Conservation (phyloP, 2,329 filamentous ascomycete genomes). For the Calonectria henricotiae region DNA sequence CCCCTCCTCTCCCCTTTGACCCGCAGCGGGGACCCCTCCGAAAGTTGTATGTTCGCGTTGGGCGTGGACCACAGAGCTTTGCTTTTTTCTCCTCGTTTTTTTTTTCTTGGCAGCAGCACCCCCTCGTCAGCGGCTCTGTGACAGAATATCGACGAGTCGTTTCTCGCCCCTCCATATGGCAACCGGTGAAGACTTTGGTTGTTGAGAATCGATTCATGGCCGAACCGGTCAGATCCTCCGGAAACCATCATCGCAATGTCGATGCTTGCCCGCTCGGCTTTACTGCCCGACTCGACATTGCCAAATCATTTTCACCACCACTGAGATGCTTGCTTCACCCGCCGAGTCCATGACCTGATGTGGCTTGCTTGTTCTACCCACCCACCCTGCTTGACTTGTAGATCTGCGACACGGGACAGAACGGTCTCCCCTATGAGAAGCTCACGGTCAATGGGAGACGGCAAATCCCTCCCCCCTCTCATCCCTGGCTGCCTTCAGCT, state of each 20-base stretch:
- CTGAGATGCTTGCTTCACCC: conserved; percentile 31
- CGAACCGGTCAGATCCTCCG: background rate
- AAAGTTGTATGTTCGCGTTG: conserved; percentile 15
- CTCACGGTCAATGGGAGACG: conserved; percentile 6
- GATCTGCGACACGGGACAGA: conserved; percentile 35
- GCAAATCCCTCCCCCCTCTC: background rate
- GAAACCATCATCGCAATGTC: background rate
- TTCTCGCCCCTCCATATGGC: conserved; percentile 26
- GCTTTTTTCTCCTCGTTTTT: conserved; percentile 27
- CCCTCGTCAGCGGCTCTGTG: conserved; percentile 21
- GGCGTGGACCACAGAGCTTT: conserved; percentile 8
- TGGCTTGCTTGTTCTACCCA: conserved; percentile 42
- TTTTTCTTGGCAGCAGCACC: conserved; percentile 13
- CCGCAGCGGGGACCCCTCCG: conserved; percentile 38
- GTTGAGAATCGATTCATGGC: conserved; percentile 26
- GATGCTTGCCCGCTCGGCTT: conserved; percentile 2
- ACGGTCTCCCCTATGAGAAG: conserved; percentile 20
- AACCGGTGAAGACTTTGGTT: conserved; percentile 26
- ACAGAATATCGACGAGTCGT: conserved; percentile 30
- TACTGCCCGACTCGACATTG: conserved; percentile 15
- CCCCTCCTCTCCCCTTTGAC: conserved; percentile 40
- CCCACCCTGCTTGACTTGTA: conserved; percentile 21
- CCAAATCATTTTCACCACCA: conserved; percentile 31
- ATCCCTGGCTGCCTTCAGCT: conserved; percentile 13
- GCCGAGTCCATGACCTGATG: conserved; percentile 38